Evolutionary conservation across 352 stramenopile genomes (phyloP).

Genomic region (Thraustochytrium striatum): DNA sequence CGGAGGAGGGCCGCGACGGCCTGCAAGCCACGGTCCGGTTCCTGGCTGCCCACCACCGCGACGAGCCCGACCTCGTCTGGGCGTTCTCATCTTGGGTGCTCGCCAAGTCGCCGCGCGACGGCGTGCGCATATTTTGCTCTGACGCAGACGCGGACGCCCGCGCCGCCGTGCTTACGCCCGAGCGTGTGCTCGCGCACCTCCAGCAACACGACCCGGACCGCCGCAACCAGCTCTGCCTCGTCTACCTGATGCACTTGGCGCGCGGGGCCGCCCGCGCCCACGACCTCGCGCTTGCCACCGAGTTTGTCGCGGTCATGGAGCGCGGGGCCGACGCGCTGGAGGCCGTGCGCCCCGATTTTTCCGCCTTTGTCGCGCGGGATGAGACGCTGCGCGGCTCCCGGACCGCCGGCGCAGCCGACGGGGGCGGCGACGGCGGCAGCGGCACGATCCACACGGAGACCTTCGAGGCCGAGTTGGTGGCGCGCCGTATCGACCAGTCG

Average conservation of each 20-base stretch:
- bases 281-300: not conserved
- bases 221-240: not conserved
- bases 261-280: not conserved
- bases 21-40: not conserved
- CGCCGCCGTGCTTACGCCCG: not conserved
- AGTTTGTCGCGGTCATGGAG: not conserved
- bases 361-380: not conserved
- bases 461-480: conserved; percentile 27
- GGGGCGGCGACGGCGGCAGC: not conserved
- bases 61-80: conserved; percentile 25
- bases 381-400: not conserved
- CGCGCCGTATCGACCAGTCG: not conserved
- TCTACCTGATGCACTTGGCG: not conserved
- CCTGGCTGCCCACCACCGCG: not conserved
- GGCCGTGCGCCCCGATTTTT: not conserved
- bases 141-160: not conserved
- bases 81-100: conserved; percentile 26
- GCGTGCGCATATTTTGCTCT: conserved; percentile 2
- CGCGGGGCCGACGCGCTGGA: not conserved
- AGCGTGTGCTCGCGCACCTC: conserved; percentile 1
- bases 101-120: not conserved
- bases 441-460: not conserved
- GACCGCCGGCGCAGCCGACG: not conserved
- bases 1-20: not conserved
- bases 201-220: not conserved